Base-by-base conservation (phyloP, 495 filamentous ascomycete species). In the Penicillium alfredii region DNA sequence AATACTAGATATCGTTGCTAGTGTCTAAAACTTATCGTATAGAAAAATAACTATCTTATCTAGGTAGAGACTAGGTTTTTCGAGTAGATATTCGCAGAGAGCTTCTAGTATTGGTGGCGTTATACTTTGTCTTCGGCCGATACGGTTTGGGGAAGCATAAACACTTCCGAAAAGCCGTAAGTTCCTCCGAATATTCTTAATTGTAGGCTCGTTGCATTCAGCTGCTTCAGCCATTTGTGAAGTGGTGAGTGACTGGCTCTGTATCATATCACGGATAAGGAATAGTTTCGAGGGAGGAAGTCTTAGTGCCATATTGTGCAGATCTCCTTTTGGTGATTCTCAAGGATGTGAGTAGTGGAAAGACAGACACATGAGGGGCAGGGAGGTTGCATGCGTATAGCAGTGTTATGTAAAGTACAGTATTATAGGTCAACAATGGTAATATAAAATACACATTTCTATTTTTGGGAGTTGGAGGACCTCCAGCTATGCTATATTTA, bases 21-120 rank as follows among this genome's bases (percentile, higher is more conserved):
- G 37, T 10, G 51, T 41, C 0, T 52, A 18, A 41, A 61, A 64
- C 32, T 64, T 49, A 47, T 67, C 58, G 36, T 26, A 48, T n/a
- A 66, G 14, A 27, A 62, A 68, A 2, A 44, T 6, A 8, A 11
- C 42, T 36, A 58, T 55, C 36, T 52, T 42, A 35, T 55, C 30
- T 12, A 52, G 45, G 31, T 55, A 54, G 45, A 52, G 27, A 26
- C 35, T 30, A 4, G 42, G 47, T 33, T 51, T 56, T 33, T 49
- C 38, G 6, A 48, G 13, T 0, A 51, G 24, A 35, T 46, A 35
- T 17, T 60, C 48, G 25, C 47, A 55, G 7, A 60, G 46, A 19
- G 51, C 44, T 21, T 57, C 37, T 16, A 58, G 43, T 22, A 66
- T 66, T 6, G 45, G 19, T 22, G 50, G 53, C 9, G 51, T 47